Base-by-base conservation (phyloP, 2,329 filamentous ascomycete genomes). In the Calonectria leucothoes region DNA sequence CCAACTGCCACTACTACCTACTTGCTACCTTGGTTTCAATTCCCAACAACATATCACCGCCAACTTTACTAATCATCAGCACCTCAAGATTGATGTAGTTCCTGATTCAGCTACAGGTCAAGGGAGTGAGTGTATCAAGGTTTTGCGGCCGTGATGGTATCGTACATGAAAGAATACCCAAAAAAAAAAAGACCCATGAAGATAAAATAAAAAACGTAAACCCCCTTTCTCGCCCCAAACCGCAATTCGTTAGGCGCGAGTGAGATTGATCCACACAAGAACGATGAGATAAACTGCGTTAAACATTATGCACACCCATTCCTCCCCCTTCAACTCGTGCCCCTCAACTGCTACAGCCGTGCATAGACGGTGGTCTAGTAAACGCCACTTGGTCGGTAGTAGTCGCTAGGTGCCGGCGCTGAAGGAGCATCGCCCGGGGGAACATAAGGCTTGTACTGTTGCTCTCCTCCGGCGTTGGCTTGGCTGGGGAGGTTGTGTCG, bases 391-490 rank as follows among this genome's bases (percentile, higher is more conserved):
- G 88, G 87, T 63, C 89, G 85, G 79, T 92, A 92, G 78, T 90
- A 92, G 80, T 91, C 90, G 64, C 86, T 87, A 29, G 89, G 88
- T 15, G 86, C 86, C 5, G 89, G 89, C 6, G 87, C 89, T 72
- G 87, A 89, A 2, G 87, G 87, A 12, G 84, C 87, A 39, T 84
- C 83, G 1, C 84, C 82, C 1, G 86, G 88, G 4, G 90, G 90
- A 3, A 89, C 87, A 72, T 93, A 93, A 0, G 91, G 88, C 81
- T 90, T 92, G 77, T 92, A 93, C 81, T 91, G 90, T 48, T 85
- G 85, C 78, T 86, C 85, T 23, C 78, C 77, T 75, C 78, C 74
- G 66, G 77, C 51, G 81, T 11, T 20, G 25, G 42, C 20, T 17
- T 90, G 87, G 75, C 88, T 90, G 5, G 89, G 89, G 35, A 91